Evolutionary conservation across 2,329 filamentous ascomycete genomes (phyloP), one percentile per base, ranked within the genome.

Genomic region (Xylariomycetidae sp.): DNA sequence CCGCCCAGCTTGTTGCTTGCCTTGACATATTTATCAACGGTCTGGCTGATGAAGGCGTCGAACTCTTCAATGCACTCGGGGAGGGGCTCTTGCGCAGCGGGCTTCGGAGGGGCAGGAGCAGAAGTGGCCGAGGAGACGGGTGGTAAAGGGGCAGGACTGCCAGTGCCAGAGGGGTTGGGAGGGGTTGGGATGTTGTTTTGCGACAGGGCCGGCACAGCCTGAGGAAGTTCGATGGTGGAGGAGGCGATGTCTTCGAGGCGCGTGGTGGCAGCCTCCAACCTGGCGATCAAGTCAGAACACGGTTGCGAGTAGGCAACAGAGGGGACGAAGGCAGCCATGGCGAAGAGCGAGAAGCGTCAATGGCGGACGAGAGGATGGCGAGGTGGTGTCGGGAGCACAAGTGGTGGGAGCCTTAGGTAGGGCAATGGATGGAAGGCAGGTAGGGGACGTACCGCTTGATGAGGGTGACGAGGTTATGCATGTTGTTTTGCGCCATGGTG

Each of bases 401-500:
- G n/a, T n/a, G n/a, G n/a, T n/a, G n/a, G n/a, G n/a, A n/a, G n/a
- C n/a, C n/a, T n/a, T n/a, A n/a, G n/a, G n/a, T n/a, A n/a, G n/a
- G n/a, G n/a, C n/a, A n/a, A 29, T 31, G 24, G 4, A 14, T 20
- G 8, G 7, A 5, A 3, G n/a, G 6, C 25, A 9, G 9, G 8
- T 14, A 29, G 10, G 6, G 32, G 42, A 65, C 76, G 52, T 76
- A 96, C 92, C 92, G 80, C 76, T 98, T 98, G 69, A 98, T 95
- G 54, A 98, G 77, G 34, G 92, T 98, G 22, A 88, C 93, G 43
- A 98, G 69, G 59, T 95, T 96, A 65, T 96, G 82, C 87, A 96
- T 95, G 54, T 88, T 85, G 64, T 75, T 85, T 43, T 79, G 67
- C 47, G 82, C 76, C 83, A 89, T 89, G 5, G 32, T 47, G 42